These are phyloP conservation scores for Globisporangium abappressorium DNA, from an alignment of 352 stramenopile genomes.

Conservation along the genomic window DNA sequence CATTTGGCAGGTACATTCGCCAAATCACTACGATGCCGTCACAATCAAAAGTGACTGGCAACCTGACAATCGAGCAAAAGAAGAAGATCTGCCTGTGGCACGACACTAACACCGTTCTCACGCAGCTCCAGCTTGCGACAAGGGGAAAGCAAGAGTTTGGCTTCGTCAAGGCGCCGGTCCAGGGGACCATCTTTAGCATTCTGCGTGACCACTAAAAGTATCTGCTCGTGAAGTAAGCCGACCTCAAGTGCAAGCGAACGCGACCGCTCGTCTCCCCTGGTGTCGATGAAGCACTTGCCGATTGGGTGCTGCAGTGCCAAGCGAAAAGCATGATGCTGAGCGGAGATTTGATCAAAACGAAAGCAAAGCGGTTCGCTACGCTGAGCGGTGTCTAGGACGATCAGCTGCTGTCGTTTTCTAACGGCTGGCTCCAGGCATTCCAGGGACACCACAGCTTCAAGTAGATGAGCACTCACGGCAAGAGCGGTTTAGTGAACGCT, in stretches of 20 bases:
- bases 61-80: not conserved
- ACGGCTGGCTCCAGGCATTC: not conserved
- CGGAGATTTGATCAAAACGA: not conserved
- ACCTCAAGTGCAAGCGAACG: not conserved
- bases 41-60: not conserved
- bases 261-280: not conserved
- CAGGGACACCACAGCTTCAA: not conserved
- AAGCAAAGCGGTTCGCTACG: not conserved
- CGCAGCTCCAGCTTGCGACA: not conserved
- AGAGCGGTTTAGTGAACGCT: not conserved
- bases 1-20: too few relatives aligned
- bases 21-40: not conserved
- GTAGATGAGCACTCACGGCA: not conserved
- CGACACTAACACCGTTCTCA: not conserved
- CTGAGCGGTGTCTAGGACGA: not conserved
- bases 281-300: not conserved
- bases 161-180: not conserved
- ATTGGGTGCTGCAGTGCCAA: not conserved
- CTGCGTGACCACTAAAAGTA: not conserved
- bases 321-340: not conserved
- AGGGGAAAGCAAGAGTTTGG: not conserved
- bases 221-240: not conserved
- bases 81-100: constrained; percentile 3
- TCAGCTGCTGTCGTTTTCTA: not conserved
- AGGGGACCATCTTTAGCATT: not conserved